phyloP scores from a whole-genome alignment of 371 early-diverging fungal genomes.

The Mucor racemosus region DNA sequence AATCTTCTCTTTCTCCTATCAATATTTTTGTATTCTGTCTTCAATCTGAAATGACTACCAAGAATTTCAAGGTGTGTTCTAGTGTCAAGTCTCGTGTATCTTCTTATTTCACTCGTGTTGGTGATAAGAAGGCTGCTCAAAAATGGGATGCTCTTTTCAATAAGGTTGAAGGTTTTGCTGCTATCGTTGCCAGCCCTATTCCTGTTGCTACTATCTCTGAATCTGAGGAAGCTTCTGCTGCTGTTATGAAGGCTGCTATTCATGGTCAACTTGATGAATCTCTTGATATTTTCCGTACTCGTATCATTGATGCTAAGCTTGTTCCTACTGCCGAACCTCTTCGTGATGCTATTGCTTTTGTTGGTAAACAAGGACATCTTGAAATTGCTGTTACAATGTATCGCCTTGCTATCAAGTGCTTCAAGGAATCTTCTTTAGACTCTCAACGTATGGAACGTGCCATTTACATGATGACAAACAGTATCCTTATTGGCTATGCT shows the following conservation, averaged over 20 bases:
- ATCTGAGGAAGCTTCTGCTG: slow-evolving; percentile 19
- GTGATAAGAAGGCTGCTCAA: slow-evolving; percentile 19
- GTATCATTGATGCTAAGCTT: slow-evolving; percentile 17
- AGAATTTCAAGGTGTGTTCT: slow-evolving; percentile 4
- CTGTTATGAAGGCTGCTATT: slow-evolving; percentile 33
- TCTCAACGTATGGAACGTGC: slow-evolving; percentile 37
- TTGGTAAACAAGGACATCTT: slow-evolving; percentile 51
- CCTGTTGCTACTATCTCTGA: neutral
- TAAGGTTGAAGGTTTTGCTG: slow-evolving; percentile 12
- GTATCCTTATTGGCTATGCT: slow-evolving; percentile 63
- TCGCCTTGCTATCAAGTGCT: slow-evolving; percentile 31
- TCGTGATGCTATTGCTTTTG: slow-evolving; percentile 50
- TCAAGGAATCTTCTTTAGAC: slow-evolving; percentile 28
- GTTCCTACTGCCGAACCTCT: slow-evolving; percentile 40
- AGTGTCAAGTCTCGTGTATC: slow-evolving; percentile 19
- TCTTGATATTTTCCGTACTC: slow-evolving; percentile 23
- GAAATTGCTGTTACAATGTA: slow-evolving; percentile 40
- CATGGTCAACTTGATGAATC: slow-evolving; percentile 28
- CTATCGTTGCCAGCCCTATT: slow-evolving; percentile 9
- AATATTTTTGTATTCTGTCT: slow-evolving; percentile 21
- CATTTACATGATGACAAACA: slow-evolving; percentile 49
- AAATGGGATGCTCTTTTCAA: slow-evolving; percentile 33
- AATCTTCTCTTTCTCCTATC: slow-evolving; percentile 21
- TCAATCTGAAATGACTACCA: slow-evolving; percentile 20
- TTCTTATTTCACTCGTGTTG: slow-evolving; percentile 16